phyloP scores from a whole-genome alignment of 2,329 filamentous ascomycete genomes.

The Colletotrichum aenigma region DNA sequence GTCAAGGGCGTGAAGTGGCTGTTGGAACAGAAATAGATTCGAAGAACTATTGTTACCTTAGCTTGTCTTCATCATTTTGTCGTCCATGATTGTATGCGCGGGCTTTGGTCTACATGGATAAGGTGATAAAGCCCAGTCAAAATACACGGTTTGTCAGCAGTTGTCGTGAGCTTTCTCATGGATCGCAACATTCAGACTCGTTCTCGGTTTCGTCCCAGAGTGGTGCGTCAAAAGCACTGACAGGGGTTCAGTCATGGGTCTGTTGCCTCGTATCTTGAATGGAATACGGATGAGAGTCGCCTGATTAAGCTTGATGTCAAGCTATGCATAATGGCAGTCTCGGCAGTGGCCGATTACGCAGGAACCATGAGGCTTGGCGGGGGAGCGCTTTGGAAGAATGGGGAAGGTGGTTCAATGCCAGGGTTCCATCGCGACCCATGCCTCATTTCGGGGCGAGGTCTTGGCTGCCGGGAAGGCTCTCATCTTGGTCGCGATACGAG shows the following conservation, averaged over 20 bases:
- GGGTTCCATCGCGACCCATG: constrained; percentile 12
- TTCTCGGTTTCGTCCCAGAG: not conserved
- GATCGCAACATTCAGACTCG: not conserved
- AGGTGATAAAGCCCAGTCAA: not conserved
- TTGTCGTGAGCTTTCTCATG: not conserved
- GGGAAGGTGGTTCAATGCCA: not conserved
- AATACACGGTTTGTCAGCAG: not conserved
- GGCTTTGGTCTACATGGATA: not conserved
- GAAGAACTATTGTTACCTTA: not conserved
- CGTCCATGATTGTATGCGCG: not conserved
- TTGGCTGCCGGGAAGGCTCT: not conserved
- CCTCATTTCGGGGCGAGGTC: constrained; percentile 1
- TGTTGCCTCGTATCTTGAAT: not conserved
- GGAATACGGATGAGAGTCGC: not conserved
- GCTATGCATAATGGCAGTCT: not conserved
- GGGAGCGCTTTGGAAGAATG: not conserved
- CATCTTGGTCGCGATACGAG: not conserved
- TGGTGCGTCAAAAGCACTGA: not conserved
- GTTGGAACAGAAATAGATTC: not conserved
- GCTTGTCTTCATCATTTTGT: not conserved
- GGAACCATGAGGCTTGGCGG: constrained; percentile 1
- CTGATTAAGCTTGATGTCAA: not conserved
- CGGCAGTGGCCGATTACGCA: constrained; percentile 7
- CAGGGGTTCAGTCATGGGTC: not conserved
- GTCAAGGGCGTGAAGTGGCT: constrained; percentile 9